Base-by-base conservation (phyloP, 2,329 filamentous ascomycete genomes). In the Neonectria hederae region DNA sequence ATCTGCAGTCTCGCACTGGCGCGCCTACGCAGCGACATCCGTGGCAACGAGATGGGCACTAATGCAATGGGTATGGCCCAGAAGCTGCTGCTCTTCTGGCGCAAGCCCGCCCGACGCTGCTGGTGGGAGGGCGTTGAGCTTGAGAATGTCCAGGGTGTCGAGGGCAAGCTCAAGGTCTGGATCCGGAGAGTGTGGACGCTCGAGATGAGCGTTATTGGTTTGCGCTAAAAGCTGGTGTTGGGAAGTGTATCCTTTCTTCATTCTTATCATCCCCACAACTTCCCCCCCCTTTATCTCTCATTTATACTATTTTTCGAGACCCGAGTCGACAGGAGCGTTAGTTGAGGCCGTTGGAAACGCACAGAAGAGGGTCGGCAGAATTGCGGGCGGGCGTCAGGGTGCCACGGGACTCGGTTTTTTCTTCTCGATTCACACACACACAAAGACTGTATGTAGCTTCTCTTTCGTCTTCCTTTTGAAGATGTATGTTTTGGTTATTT, bases 101-200 rank as follows among this genome's bases (percentile, higher is more conserved):
- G 96, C 70, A 99, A 99, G 81, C 96, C 96, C 17, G 96, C 96
- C 14, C 86, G 96, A 65, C 88, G 96, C 78, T 99, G 96, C 84
- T 99, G 96, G 96, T 99, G 96, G 96, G 96, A 99, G 79, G 96
- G 96, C 24, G 92, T 99, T 40, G 94, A 98, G 78, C 84, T 99
- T 48, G 89, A 96, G 19, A 86, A 92, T 69, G 92, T 99, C 13
- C 93, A 97, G 54, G 96, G 96, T 14, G 91, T 98, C 8, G 89
- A 97, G 55, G 95, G 94, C 56, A 93, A 90, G 77, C 85, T 99
- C 71, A 99, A 99, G 82, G 94, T 99, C 63, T 99, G 96, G 96
- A 98, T 99, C 77, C 87, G 96, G 76, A 88, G 96, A 74, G 96
- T 99, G 64, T 99, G 96, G 96, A 99, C 96, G 64, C 86, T 99